Percentiles rank a stretch among this genome's conserved stretches.
phyloP scores from a whole-genome alignment of 139 green algal species.

The Chlorella ohadii region DNA sequence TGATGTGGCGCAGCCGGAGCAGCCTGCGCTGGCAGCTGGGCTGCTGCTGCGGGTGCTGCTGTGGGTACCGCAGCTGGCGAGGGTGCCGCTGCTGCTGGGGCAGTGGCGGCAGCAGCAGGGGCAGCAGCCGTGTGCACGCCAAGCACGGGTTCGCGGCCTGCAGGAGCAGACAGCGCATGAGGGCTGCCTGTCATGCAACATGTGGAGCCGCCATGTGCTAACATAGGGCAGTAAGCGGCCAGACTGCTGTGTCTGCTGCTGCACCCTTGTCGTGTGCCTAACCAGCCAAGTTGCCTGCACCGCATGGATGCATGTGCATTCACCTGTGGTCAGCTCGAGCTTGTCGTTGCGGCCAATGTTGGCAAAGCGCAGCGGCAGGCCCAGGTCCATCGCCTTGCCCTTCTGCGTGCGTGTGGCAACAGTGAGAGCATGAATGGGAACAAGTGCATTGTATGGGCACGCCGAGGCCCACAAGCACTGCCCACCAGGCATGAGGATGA shows the following conservation, averaged over 20 bases:
- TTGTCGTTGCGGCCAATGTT: slow-evolving; percentile 46
- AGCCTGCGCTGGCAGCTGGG: not conserved
- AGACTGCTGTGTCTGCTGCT: too few relatives aligned
- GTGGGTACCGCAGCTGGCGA: not conserved
- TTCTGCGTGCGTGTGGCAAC: not conserved
- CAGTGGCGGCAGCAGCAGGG: not conserved
- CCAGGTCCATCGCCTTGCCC: slow-evolving; percentile 45
- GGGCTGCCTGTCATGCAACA: too few relatives aligned
- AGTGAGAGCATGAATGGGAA: too few relatives aligned
- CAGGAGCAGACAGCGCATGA: not conserved
- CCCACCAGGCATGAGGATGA: too few relatives aligned
- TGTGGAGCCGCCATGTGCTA: too few relatives aligned
- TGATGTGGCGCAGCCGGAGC: not conserved
- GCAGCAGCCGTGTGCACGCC: slow-evolving; percentile 10
- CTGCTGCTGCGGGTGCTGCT: not conserved
- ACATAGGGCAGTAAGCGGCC: too few relatives aligned
- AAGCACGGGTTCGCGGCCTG: slow-evolving; percentile 22
- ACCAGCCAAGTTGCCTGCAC: too few relatives aligned
- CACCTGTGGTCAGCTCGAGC: slow-evolving; percentile 54
- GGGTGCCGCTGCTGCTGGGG: not conserved
- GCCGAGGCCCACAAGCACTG: too few relatives aligned
- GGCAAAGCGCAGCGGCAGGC: slow-evolving; percentile 51
- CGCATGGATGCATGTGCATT: not conserved
- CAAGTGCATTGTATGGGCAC: too few relatives aligned
- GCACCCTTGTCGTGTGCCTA: too few relatives aligned